Evolutionary conservation across 495 filamentous ascomycete species (phyloP).

Genomic region (Aspergillus heteromorphus): DNA sequence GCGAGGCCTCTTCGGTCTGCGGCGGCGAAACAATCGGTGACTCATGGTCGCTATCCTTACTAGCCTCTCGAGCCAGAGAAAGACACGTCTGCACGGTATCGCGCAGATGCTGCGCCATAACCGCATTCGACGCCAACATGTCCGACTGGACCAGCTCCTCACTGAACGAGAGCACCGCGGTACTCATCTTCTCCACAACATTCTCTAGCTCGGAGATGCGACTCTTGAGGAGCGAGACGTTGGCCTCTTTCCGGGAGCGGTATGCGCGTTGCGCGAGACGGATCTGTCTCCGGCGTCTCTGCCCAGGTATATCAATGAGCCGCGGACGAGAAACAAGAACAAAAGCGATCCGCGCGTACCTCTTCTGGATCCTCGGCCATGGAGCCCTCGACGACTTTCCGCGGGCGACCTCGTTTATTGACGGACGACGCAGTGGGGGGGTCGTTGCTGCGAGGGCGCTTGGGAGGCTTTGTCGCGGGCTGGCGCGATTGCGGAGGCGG

Average conservation of each 20-base stretch:
- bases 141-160: constrained; percentile 51
- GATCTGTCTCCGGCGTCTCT: constrained; percentile 85
- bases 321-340: not conserved
- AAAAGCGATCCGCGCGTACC: constrained; percentile 6
- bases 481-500: not conserved
- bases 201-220: constrained; percentile 60
- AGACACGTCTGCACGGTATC: constrained; percentile 27
- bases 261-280: constrained; percentile 82
- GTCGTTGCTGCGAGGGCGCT: constrained; percentile 8
- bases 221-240: constrained; percentile 65
- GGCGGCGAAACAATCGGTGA: constrained; percentile 2
- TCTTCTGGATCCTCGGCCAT: constrained; percentile 17
- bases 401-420: constrained; percentile 19
- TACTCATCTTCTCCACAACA: constrained; percentile 69
- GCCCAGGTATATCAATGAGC: not conserved
- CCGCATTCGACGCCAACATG: constrained; percentile 30
- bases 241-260: constrained; percentile 75
- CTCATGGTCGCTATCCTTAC: constrained; percentile 3
- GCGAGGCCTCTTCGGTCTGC: not conserved
- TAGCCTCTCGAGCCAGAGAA: constrained; percentile 18
- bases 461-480: not conserved
- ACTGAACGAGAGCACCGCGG: constrained; percentile 63
- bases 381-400: constrained; percentile 6
- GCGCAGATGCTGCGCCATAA: constrained; percentile 32
- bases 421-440: not conserved